A percentile compares a stretch with the other conserved stretches of the same genome.
These are phyloP conservation scores for Eurotiales sp. DNA, from an alignment of 2,329 filamentous ascomycete species.

Conservation along the genomic window DNA sequence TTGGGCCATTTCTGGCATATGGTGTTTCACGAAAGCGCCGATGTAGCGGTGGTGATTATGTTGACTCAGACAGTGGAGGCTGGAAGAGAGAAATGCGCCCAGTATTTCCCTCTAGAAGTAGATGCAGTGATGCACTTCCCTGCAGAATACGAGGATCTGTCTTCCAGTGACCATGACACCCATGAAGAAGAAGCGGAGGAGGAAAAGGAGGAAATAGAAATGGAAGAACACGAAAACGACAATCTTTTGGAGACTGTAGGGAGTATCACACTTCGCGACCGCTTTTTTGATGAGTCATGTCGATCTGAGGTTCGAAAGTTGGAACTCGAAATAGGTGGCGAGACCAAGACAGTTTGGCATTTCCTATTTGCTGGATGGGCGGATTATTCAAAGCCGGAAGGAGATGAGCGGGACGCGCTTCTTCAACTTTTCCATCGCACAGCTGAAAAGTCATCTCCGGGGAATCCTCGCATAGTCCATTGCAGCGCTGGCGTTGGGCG, in stretches of 20 bases:
- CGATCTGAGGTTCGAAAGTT: conserved; percentile 72
- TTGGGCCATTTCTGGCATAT: conserved; percentile 91
- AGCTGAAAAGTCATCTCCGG: conserved; percentile 41
- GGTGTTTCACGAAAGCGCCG: conserved; percentile 75
- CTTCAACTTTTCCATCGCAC: conserved; percentile 49
- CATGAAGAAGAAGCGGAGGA: conserved; percentile 59
- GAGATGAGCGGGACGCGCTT: conserved; percentile 48
- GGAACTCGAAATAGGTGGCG: conserved; percentile 43
- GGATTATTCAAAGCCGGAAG: conserved; percentile 76
- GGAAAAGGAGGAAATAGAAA: conserved; percentile 60
- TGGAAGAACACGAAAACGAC: conserved; percentile 62
- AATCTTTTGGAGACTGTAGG: conserved; percentile 63
- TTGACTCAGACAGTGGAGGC: conserved; percentile 83
- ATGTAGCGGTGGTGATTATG: conserved; percentile 85
- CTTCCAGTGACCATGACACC: conserved; percentile 17
- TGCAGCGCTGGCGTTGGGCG: conserved; percentile 91
- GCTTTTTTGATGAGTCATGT: conserved; percentile 53
- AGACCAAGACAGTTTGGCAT: conserved; percentile 71
- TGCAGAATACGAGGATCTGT: conserved; percentile 31
- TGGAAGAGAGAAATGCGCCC: conserved; percentile 76
- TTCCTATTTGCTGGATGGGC: conserved; percentile 85
- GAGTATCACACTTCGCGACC: conserved; percentile 59
- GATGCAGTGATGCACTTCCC: conserved; percentile 47
- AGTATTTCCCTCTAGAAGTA: conserved; percentile 70
- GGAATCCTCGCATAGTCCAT: conserved; percentile 76